A percentile compares a stretch with the other conserved stretches of the same genome.
Conservation (phyloP, 176 grass and related monocot genomes). For the Elaeis guineensis region DNA sequence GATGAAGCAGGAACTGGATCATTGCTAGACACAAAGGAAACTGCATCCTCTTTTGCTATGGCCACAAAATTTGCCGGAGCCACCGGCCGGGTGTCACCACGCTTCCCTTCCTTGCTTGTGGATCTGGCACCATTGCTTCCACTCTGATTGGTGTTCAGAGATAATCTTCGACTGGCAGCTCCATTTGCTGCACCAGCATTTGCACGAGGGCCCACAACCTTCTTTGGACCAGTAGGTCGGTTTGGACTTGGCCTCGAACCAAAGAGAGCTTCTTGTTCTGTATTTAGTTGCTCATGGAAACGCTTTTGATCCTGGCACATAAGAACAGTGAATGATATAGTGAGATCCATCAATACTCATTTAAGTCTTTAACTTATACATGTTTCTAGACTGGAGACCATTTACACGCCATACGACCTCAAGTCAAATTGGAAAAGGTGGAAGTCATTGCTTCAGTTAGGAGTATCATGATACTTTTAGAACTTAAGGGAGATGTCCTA, state of each 20-base stretch:
- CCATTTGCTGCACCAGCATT: constrained; percentile 56
- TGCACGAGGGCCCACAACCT: constrained; percentile 43
- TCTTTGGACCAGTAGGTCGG: constrained; percentile 51
- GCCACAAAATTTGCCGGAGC: constrained; percentile 30
- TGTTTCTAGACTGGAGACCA: too few relatives aligned
- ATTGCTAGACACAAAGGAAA: constrained; percentile 31
- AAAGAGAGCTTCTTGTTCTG: constrained; percentile 54
- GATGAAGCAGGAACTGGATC: constrained; percentile 47
- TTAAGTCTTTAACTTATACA: too few relatives aligned
- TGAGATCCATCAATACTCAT: too few relatives aligned
- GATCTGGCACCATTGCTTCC: constrained; percentile 43
- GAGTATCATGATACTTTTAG: too few relatives aligned
- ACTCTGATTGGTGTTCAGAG: constrained; percentile 45
- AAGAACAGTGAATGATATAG: not conserved
- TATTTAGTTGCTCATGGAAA: constrained; percentile 38
- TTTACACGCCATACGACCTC: too few relatives aligned
- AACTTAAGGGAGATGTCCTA: too few relatives aligned
- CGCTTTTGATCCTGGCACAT: constrained; percentile 76
- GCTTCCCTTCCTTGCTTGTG: constrained; percentile 56
- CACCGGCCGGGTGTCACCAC: constrained; percentile 18
- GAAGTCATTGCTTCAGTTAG: too few relatives aligned
- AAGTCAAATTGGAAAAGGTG: too few relatives aligned
- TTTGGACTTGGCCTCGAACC: constrained; percentile 66
- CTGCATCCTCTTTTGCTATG: constrained; percentile 37
- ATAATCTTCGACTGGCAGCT: constrained; percentile 61